Percentiles rank a stretch among this genome's conserved stretches.
phyloP scores from a whole-genome alignment of 169 alveolate species.

The Cryptosporidium muris region DNA sequence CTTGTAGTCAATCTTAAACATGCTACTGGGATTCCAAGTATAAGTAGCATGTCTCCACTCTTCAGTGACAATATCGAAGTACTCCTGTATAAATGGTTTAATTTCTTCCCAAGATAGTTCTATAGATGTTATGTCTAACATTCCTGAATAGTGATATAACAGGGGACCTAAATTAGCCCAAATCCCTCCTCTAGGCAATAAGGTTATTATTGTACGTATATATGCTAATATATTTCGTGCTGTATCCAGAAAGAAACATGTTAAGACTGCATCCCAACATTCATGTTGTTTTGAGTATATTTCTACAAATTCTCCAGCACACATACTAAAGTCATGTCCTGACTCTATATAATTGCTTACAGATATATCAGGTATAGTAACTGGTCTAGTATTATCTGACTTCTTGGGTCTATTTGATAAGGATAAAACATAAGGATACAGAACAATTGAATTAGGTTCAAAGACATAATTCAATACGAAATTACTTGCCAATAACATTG shows the following conservation, averaged over 20 bases:
- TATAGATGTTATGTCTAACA: constrained; percentile 86
- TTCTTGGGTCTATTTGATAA: constrained; percentile 82
- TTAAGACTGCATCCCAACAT: constrained; percentile 92
- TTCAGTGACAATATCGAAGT: constrained; percentile 82
- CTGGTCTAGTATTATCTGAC: constrained; percentile 86
- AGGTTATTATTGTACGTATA: constrained; percentile 91
- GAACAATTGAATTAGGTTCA: constrained; percentile 73
- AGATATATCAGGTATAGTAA: constrained; percentile 92
- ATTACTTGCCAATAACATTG: constrained; percentile 91
- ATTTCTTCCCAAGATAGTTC: constrained; percentile 95
- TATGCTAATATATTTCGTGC: constrained; percentile 95
- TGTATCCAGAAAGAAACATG: constrained; percentile 97
- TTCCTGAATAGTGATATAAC: constrained; percentile 95
- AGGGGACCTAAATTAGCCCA: constrained; percentile 99
- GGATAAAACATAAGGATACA: constrained; percentile 84
- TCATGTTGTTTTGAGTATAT: constrained; percentile 79
- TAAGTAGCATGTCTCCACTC: constrained; percentile 88
- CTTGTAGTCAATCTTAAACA: constrained; percentile 90
- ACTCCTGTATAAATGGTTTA: constrained; percentile 77
- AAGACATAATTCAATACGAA: constrained; percentile 83
- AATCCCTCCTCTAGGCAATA: constrained; percentile 89
- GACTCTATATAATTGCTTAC: constrained; percentile 81
- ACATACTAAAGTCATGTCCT: constrained; percentile 92
- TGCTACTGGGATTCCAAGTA: constrained; percentile 85
- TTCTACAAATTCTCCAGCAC: constrained; percentile 97